phyloP scores from a whole-genome alignment of 179 eudicot genomes.

The Silene vulgaris region DNA sequence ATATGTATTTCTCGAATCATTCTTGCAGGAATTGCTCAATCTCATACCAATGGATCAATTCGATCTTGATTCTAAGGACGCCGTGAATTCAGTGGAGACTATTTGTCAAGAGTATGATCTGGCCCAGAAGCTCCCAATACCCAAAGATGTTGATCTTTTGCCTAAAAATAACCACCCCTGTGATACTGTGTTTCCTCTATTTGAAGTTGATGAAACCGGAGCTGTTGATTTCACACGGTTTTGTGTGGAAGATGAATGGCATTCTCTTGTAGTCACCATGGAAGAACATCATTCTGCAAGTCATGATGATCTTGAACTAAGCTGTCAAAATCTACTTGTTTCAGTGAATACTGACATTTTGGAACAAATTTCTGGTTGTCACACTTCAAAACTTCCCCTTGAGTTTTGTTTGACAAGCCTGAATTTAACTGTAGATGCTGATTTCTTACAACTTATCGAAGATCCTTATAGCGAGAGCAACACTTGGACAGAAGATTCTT shows the following conservation, averaged over 20 bases:
- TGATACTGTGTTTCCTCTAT: constrained; percentile 43
- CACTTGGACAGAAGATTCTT: constrained; percentile 25
- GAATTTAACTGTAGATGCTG: constrained; percentile 34
- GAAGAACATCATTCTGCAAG: constrained; percentile 32
- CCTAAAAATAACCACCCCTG: constrained; percentile 27
- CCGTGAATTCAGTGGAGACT: constrained; percentile 47
- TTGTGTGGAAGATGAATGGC: constrained; percentile 35
- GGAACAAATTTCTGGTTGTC: constrained; percentile 38
- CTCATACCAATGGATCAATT: constrained; percentile 29
- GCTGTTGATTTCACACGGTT: constrained; percentile 33
- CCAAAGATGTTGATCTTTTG: constrained; percentile 41
- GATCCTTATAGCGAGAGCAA: constrained; percentile 30
- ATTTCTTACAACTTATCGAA: constrained; percentile 42
- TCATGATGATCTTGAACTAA: constrained; percentile 30
- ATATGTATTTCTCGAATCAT: constrained; percentile 4
- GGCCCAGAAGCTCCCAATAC: constrained; percentile 33
- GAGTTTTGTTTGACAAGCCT: constrained; percentile 30
- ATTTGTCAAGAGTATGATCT: constrained; percentile 30
- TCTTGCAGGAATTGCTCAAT: constrained; percentile 48
- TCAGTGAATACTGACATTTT: constrained; percentile 43
- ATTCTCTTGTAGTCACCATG: constrained; percentile 33
- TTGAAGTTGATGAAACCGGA: constrained; percentile 68
- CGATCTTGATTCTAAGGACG: constrained; percentile 41
- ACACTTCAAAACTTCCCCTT: constrained; percentile 31
- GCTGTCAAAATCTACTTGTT: constrained; percentile 45